phyloP scores from a whole-genome alignment of 306 rosid species.

The Herpetospermum pedunculosum region DNA sequence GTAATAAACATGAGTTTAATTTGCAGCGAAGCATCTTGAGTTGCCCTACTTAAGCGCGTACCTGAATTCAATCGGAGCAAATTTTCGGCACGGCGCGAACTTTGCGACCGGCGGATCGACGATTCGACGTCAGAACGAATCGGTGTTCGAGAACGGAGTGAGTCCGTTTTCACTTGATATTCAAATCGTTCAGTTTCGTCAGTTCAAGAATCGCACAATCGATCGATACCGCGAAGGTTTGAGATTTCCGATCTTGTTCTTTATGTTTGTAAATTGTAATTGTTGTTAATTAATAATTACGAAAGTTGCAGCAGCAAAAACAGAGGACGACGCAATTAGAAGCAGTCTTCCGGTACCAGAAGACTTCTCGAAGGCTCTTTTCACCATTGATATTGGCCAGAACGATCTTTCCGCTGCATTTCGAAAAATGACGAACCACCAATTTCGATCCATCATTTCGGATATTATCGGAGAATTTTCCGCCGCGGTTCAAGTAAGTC shows the following conservation, averaged over 20 bases:
- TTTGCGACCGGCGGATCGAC: constrained; percentile 79
- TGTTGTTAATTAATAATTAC: not conserved
- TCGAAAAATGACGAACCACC: constrained; percentile 19
- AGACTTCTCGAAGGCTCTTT: constrained; percentile 61
- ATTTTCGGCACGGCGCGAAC: constrained; percentile 64
- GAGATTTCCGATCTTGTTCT: not conserved
- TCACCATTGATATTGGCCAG: constrained; percentile 70
- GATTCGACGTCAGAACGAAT: constrained; percentile 37
- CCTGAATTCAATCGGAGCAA: constrained; percentile 60
- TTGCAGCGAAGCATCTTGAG: constrained; percentile 46
- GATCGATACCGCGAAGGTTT: constrained; percentile 34
- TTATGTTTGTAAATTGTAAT: not conserved
- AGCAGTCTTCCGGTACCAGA: constrained; percentile 37
- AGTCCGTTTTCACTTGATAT: constrained; percentile 59
- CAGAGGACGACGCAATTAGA: constrained; percentile 11
- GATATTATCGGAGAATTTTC: constrained; percentile 36
- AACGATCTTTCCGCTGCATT: constrained; percentile 59
- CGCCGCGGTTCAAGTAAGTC: constrained; percentile 33
- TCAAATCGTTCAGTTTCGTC: constrained; percentile 40
- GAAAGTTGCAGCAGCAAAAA: constrained; percentile 25
- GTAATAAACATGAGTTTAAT: too few relatives aligned
- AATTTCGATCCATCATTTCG: constrained; percentile 24
- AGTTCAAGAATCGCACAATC: constrained; percentile 47
- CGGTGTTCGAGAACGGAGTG: constrained; percentile 36
- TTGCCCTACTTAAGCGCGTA: constrained; percentile 48